Percentiles rank a stretch among this genome's conserved stretches.
phyloP scores from a whole-genome alignment of 176 grass and related monocot species.

The Triticum timopheevii region DNA sequence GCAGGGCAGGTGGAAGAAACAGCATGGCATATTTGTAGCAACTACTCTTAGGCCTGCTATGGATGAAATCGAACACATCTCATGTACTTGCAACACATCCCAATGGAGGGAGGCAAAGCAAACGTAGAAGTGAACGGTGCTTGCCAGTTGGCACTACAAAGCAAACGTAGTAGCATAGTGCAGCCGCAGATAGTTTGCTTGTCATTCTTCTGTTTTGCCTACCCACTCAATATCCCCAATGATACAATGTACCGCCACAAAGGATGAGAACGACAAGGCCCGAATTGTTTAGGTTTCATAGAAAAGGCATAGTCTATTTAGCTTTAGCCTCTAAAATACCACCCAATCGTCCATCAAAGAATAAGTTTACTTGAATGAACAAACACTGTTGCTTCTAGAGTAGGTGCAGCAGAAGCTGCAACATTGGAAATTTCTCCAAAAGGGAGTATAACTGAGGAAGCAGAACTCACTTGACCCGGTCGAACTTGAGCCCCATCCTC shows the following conservation, averaged over 20 bases:
- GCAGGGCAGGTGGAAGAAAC: not conserved
- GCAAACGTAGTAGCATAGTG: not conserved
- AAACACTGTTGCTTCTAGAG: not conserved
- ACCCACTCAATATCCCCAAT: not conserved
- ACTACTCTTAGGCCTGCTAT: not conserved
- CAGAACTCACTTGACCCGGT: constrained; percentile 71
- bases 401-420: not conserved
- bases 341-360: not conserved
- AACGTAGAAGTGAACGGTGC: not conserved
- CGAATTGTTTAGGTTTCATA: not conserved
- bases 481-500: constrained; percentile 86
- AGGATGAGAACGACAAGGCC: not conserved
- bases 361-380: not conserved
- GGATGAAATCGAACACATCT: not conserved
- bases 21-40: not conserved
- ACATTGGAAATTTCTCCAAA: not conserved
- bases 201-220: not conserved
- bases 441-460: not conserved
- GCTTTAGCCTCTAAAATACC: not conserved
- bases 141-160: not conserved
- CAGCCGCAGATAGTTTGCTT: not conserved
- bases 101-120: not conserved
- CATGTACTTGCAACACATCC: not conserved
- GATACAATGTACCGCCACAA: not conserved
- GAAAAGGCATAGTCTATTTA: no score